These are phyloP conservation scores for Pigoraptor vietnamica DNA, from an alignment of 78 protist species.

Conservation along the genomic window DNA sequence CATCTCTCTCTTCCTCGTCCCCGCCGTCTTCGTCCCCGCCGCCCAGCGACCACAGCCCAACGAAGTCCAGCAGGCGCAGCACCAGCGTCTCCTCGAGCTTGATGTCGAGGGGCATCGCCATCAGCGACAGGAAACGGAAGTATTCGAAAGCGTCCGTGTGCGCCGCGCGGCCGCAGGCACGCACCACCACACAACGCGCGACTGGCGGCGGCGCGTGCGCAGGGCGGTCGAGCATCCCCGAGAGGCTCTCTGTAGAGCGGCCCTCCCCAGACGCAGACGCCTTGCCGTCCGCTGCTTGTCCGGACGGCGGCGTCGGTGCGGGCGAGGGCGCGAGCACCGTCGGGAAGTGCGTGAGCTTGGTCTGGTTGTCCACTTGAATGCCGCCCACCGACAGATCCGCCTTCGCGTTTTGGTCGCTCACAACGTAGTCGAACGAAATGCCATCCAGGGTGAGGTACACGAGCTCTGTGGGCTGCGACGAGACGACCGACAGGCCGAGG, in stretches of 20 bases:
- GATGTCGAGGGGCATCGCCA: background rate
- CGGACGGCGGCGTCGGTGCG: background rate
- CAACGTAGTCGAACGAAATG: background rate
- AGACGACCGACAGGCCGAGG: background rate
- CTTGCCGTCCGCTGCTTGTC: background rate
- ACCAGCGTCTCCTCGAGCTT: background rate
- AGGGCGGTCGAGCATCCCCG: background rate
- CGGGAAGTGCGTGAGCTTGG: background rate
- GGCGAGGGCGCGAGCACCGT: background rate
- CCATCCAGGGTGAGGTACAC: background rate
- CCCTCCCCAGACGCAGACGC: no score
- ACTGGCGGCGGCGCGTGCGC: background rate
- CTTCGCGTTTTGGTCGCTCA: background rate
- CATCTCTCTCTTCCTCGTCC: background rate
- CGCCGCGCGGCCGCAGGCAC: background rate
- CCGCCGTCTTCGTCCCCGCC: background rate
- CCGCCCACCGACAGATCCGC: background rate
- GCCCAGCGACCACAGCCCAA: background rate
- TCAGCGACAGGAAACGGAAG: background rate
- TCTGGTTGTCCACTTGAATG: background rate
- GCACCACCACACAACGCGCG: background rate
- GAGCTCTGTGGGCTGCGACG: background rate
- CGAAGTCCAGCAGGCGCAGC: background rate
- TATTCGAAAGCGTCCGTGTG: background rate
- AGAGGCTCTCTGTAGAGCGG: no score